Conservation (phyloP, 2,329 filamentous ascomycete species). For the Blastomyces gilchristii region DNA sequence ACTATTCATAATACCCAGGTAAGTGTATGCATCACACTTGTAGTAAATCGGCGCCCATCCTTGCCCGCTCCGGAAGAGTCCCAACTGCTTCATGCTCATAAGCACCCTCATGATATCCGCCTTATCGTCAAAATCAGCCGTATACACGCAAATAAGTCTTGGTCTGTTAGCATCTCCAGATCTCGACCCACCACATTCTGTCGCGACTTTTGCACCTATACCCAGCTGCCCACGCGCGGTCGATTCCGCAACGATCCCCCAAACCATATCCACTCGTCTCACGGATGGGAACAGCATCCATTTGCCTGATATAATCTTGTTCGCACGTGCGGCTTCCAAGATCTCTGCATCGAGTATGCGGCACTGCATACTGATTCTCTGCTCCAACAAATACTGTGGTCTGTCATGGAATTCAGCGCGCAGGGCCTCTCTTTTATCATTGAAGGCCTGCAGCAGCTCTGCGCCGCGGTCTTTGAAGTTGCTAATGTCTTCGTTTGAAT, state of each 20-base stretch:
- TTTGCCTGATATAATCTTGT: slow-evolving; percentile 55
- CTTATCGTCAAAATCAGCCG: slow-evolving; percentile 58
- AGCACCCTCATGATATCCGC: slow-evolving; percentile 61
- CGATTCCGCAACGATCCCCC: slow-evolving; percentile 56
- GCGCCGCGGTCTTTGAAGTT: slow-evolving; percentile 46
- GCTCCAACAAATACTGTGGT: slow-evolving; percentile 28
- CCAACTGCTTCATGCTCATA: slow-evolving; percentile 50
- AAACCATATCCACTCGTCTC: slow-evolving; percentile 21
- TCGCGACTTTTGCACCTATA: slow-evolving; percentile 61
- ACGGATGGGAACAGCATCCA: slow-evolving; percentile 27
- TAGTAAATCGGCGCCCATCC: slow-evolving; percentile 55
- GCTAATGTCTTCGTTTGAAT: slow-evolving; percentile 33
- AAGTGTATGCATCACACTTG: slow-evolving; percentile 63
- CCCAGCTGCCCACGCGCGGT: slow-evolving; percentile 62
- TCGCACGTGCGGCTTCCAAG: slow-evolving; percentile 49
- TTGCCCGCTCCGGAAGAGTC: slow-evolving; percentile 41
- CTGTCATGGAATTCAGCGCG: slow-evolving; percentile 41
- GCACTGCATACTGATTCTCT: slow-evolving; percentile 34
- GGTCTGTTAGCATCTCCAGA: slow-evolving; percentile 23
- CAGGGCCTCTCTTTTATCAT: slow-evolving; percentile 39
- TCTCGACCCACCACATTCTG: slow-evolving; percentile 32
- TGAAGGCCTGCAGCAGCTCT: slow-evolving; percentile 45
- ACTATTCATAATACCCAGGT: slow-evolving; percentile 50
- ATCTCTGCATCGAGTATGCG: slow-evolving; percentile 45
- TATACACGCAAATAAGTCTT: slow-evolving; percentile 65